Conservation (phyloP, 148 eudicot species). For the Rhododendron molle region DNA sequence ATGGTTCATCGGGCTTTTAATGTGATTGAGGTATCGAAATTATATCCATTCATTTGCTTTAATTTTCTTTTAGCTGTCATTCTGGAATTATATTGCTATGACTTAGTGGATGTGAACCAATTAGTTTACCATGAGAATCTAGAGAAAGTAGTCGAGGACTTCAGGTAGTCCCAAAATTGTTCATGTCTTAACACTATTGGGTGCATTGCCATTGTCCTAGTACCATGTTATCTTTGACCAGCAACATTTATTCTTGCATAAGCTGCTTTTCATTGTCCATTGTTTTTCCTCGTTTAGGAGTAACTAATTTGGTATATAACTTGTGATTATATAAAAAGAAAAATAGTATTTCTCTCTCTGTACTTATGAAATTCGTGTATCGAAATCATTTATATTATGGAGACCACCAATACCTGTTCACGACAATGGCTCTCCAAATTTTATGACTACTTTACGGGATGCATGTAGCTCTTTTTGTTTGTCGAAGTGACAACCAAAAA, state of each 20-base stretch:
- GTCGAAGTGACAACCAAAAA: neutral
- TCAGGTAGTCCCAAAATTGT: neutral
- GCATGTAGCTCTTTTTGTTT: neutral
- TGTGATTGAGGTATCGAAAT: slow-evolving; percentile 31
- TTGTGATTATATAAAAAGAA: neutral
- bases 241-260: neutral
- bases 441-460: neutral
- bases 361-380: no score
- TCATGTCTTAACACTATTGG: neutral
- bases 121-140: neutral
- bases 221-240: neutral
- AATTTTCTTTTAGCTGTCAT: neutral
- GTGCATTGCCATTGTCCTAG: neutral
- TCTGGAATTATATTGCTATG: neutral
- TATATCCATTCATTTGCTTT: neutral
- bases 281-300: neutral
- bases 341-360: neutral
- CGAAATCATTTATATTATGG: no score
- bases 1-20: slow-evolving; percentile 35
- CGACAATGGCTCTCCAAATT: neutral
- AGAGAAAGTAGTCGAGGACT: neutral
- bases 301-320: neutral
- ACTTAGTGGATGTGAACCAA: neutral
- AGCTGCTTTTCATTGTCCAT: neutral
- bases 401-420: neutral